Percentiles rank a stretch among this genome's conserved stretches.
phyloP scores from a whole-genome alignment of 257 asterid species.

The Nicotiana noctiflora region DNA sequence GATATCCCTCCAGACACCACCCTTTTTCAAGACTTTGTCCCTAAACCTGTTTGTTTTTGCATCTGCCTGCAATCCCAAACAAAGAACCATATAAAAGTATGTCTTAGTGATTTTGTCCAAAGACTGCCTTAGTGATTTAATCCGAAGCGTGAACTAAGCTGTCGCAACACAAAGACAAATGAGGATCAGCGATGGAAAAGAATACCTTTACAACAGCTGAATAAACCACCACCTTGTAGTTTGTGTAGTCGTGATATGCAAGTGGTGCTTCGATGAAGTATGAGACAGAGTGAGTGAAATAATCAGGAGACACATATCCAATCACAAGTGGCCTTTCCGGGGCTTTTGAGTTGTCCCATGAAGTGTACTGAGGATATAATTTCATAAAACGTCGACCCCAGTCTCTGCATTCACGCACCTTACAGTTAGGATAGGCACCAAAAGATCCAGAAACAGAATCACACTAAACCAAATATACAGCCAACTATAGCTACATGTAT shows the following conservation, averaged over 20 bases:
- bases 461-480: neutral
- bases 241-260: slow-evolving; percentile 58
- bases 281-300: slow-evolving; percentile 96
- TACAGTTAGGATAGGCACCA: slow-evolving; percentile 11
- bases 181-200: neutral
- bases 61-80: slow-evolving; percentile 69
- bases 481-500: neutral
- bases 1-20: slow-evolving; percentile 90
- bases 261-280: slow-evolving; percentile 95
- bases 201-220: slow-evolving; percentile 97
- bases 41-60: slow-evolving; percentile 87
- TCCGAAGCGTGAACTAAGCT: neutral
- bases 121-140: neutral
- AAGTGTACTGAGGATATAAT: slow-evolving; percentile 66
- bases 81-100: neutral
- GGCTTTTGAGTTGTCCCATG: slow-evolving; percentile 90
- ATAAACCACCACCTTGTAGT: slow-evolving; percentile 87
- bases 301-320: slow-evolving; percentile 99
- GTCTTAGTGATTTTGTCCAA: neutral
- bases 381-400: slow-evolving; percentile 98
- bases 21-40: slow-evolving; percentile 79
- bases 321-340: slow-evolving; percentile 80
- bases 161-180: neutral
- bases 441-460: neutral
- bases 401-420: slow-evolving; percentile 55